These are phyloP conservation scores for Phenoliferia sp. DNA, from an alignment of 1,284 basidiomycete species.

Conservation along the genomic window DNA sequence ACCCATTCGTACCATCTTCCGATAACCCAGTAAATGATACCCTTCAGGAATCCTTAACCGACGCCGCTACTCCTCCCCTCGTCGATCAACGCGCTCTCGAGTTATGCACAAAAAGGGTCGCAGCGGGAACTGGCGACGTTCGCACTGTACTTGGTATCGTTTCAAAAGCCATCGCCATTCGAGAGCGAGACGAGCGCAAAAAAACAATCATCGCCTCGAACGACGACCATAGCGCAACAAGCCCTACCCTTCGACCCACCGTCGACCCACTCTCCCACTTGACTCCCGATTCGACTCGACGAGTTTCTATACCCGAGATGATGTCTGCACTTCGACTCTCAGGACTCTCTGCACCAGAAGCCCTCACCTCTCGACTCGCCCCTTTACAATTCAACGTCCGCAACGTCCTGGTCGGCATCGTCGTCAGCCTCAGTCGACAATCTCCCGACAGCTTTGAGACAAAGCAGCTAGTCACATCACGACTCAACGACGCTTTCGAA, in stretches of 20 bases:
- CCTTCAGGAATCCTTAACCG: neutral
- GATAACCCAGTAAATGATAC: too few species aligned
- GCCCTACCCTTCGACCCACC: neutral
- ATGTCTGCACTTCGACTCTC: slow-evolving; percentile 38
- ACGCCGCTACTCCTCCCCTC: slow-evolving; percentile 33
- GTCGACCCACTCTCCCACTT: slow-evolving; percentile 23
- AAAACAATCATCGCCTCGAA: neutral
- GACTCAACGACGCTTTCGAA: slow-evolving; percentile 11
- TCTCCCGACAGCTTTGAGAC: slow-evolving; percentile 6
- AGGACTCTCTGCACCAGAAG: slow-evolving; percentile 9
- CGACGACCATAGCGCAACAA: neutral
- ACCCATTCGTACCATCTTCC: slow-evolving; percentile 28
- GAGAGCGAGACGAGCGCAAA: slow-evolving; percentile 31
- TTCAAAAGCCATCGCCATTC: slow-evolving; percentile 41
- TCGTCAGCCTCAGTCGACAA: slow-evolving; percentile 17
- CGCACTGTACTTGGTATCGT: slow-evolving; percentile 44
- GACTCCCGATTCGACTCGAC: slow-evolving; percentile 34
- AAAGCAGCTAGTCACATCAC: neutral
- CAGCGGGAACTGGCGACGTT: slow-evolving; percentile 44
- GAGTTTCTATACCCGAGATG: slow-evolving; percentile 39
- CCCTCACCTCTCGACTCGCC: slow-evolving; percentile 11
- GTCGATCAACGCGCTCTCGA: slow-evolving; percentile 43
- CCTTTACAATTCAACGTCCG: slow-evolving; percentile 19
- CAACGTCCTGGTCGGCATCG: slow-evolving; percentile 16
- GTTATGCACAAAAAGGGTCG: slow-evolving; percentile 44